Conservation (phyloP, 495 filamentous ascomycete genomes). For the Achaetomiella virescens region DNA sequence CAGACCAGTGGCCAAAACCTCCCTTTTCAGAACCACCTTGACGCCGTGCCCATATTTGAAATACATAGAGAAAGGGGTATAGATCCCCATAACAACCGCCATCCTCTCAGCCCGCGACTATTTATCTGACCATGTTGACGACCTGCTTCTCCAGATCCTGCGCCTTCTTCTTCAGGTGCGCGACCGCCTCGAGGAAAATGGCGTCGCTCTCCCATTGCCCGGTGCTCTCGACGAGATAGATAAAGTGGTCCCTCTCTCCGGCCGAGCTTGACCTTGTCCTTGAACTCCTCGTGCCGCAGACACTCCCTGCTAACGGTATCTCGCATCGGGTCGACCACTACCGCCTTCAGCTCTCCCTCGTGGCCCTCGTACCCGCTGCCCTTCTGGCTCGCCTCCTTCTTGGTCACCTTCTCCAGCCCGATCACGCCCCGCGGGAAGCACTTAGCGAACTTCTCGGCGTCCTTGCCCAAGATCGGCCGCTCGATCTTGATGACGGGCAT, state of each 20-base stretch:
- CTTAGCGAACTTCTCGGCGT: constrained; percentile 80
- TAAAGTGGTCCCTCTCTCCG: constrained; percentile 90
- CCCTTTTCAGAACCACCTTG: constrained; percentile 15
- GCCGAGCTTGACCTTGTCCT: constrained; percentile 89
- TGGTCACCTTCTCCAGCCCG: constrained; percentile 63
- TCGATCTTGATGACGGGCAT: constrained; percentile 79
- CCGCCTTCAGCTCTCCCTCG: constrained; percentile 70
- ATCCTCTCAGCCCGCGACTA: background rate
- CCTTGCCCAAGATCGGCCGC: constrained; percentile 72
- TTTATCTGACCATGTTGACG: constrained; percentile 42
- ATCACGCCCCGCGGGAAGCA: constrained; percentile 94
- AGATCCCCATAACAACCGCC: background rate
- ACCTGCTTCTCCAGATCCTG: constrained; percentile 40
- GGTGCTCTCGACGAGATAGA: constrained; percentile 90
- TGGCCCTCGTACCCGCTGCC: constrained; percentile 68
- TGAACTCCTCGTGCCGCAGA: constrained; percentile 85
- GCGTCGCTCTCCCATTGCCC: constrained; percentile 89
- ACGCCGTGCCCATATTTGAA: constrained; percentile 24
- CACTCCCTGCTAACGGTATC: constrained; percentile 95
- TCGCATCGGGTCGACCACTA: constrained; percentile 73
- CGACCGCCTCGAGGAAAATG: constrained; percentile 82
- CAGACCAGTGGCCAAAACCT: constrained; percentile 6
- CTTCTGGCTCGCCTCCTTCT: constrained; percentile 53
- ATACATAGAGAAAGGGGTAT: constrained; percentile 15
- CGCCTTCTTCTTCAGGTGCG: constrained; percentile 72